Evolutionary conservation across 306 rosid genomes (phyloP).

Genomic region (Fragaria vesca): DNA sequence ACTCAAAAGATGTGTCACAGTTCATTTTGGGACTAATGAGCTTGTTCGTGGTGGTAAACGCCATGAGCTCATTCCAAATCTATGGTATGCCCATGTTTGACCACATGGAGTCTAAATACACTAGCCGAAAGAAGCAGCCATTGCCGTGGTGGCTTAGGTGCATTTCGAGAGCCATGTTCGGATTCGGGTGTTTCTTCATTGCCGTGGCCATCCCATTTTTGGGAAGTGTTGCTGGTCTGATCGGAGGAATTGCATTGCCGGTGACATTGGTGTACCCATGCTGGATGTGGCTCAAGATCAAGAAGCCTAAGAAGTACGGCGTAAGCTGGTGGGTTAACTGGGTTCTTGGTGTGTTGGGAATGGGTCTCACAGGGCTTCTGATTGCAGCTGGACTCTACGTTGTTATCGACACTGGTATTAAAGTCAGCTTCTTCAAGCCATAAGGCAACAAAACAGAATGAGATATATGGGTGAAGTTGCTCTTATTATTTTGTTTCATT

Average conservation of each 20-base stretch:
- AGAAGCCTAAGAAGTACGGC: constrained; percentile 40
- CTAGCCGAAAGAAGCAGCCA: constrained; percentile 39
- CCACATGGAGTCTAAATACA: constrained; percentile 44
- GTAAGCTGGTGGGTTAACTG: constrained; percentile 62
- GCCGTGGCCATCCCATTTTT: constrained; percentile 49
- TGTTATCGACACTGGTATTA: constrained; percentile 57
- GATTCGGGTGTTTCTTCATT: constrained; percentile 34
- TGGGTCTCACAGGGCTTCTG: constrained; percentile 46
- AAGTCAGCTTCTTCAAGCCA: constrained; percentile 68
- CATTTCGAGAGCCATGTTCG: constrained; percentile 29
- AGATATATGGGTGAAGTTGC: background rate
- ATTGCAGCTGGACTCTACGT: constrained; percentile 57
- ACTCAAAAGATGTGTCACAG: constrained; percentile 29
- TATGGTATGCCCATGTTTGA: constrained; percentile 61
- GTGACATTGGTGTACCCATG: constrained; percentile 55
- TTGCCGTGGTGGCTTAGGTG: constrained; percentile 54
- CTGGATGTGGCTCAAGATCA: constrained; percentile 57
- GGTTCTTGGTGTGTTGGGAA: constrained; percentile 59
- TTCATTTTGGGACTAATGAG: constrained; percentile 39
- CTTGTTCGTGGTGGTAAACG: constrained; percentile 41
- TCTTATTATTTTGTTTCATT: constrained; percentile 5
- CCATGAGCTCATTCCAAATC: constrained; percentile 49
- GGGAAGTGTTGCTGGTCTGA: constrained; percentile 43
- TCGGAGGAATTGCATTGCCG: constrained; percentile 55
- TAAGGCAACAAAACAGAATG: background rate